Base-by-base conservation (phyloP, 352 stramenopile genomes). In the Achlya hypogyna region DNA sequence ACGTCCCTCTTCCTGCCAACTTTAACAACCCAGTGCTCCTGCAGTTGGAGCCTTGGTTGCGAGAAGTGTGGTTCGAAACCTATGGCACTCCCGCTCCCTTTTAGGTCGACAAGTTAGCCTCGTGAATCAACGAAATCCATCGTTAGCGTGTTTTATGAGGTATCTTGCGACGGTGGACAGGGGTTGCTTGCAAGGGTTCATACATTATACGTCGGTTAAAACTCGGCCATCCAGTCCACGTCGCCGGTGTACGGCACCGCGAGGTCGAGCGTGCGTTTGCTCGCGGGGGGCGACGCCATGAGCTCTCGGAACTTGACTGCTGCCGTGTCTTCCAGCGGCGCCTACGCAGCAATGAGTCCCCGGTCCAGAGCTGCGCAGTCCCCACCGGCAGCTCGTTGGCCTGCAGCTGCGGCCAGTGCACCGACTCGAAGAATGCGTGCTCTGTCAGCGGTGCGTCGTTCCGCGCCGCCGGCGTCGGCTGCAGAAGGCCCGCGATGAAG, bases 371-470 rank as follows among this genome's bases (percentile, higher is more conserved):
- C 31, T 16, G 31, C 43, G 35, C 12, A 47, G 16, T 23, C 79
- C 79, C 29, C 76, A 93, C 85, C 71, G 78, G 79, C 63, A 93
- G 90, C 8, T 83, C 89, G 62, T 82, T 83, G 29, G 79, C 79
- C 68, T 91, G 91, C 2, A 83, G 91, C 16, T 83, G 79, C 53
- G 91, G 82, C 86, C 86, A 95, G 29, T 82, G 82, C 1, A 83
- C 90, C 40, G 83, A 83, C 67, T 84, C 77, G 56, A 95, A 95
- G 62, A 95, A 95, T 12, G 82, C 53, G 42, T 83, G 84, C 67
- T 91, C 89, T 34, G 93, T 90, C 27, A 73, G 78, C 63, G 82
- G 90, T 6, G 78, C 79, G 53, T 77, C 75, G 16, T 78, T 69
- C 32, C 86, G 84, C 18, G 70, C 54, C 16, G 76, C 69, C 1